Evolutionary conservation across 1,284 basidiomycete genomes (phyloP).

Genomic region (Schizophyllum amplum): DNA sequence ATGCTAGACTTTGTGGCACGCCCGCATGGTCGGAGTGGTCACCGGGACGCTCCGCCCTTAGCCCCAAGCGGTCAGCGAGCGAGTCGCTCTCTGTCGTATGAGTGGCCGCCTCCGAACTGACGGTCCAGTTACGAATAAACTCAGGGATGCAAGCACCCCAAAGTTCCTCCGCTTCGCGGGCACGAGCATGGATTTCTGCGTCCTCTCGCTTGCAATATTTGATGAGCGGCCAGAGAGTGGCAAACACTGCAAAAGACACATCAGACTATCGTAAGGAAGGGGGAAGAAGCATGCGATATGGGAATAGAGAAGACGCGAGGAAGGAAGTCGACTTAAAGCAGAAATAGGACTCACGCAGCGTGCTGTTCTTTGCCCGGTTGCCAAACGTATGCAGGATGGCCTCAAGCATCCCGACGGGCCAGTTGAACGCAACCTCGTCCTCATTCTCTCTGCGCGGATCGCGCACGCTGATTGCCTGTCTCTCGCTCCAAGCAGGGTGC

Average conservation of each 20-base stretch:
- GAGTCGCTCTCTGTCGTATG: background rate
- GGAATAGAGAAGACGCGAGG: conserved; percentile 17
- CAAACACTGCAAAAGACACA: conserved; percentile 5
- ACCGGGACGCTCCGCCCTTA: too few relatives aligned
- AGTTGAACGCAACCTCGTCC: conserved; percentile 26
- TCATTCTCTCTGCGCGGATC: conserved; percentile 3
- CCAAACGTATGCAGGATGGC: conserved; percentile 53
- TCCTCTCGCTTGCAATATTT: conserved; percentile 54
- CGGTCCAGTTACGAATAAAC: conserved; percentile 10
- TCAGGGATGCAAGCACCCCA: conserved; percentile 52
- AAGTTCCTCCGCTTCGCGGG: conserved; percentile 51
- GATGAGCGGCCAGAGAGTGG: conserved; percentile 43
- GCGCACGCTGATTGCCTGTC: too few relatives aligned
- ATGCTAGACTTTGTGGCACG: too few relatives aligned
- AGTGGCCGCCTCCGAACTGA: background rate
- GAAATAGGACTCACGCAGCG: conserved; percentile 43
- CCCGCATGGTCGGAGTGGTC: too few relatives aligned
- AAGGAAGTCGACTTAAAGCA: conserved; percentile 45
- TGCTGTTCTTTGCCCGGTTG: conserved; percentile 55
- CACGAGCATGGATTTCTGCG: conserved; percentile 44
- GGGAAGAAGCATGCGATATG: background rate
- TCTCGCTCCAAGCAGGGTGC: too few relatives aligned
- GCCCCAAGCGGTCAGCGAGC: background rate
- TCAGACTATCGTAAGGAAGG: background rate
- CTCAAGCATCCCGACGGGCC: conserved; percentile 51